Base-by-base conservation (phyloP, 2,329 filamentous ascomycete species). In the Orbilia quercus region DNA sequence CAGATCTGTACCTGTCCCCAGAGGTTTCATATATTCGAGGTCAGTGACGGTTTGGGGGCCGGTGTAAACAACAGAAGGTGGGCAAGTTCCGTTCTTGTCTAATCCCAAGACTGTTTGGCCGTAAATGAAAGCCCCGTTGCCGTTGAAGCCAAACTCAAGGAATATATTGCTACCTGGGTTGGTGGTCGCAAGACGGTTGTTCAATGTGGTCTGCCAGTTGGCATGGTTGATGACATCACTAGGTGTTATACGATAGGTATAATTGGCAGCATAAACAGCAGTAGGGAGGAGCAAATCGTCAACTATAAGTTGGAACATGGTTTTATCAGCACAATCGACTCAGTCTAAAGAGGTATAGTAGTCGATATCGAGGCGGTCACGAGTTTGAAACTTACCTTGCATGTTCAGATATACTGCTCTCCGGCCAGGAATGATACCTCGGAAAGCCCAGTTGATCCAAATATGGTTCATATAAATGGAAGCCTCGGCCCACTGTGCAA, bases 1-100 rank as follows among this genome's bases (percentile, higher is more conserved):
- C n/a, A 83, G 75, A 72, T 84, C 80, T 3, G 78, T 81, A 9
- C 85, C 85, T 0, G 82, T 84, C 9, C 85, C 85, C 1, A 84
- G 77, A 0, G 84, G 83, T 79, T 83, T 84, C 67, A 76, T 55
- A 75, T 80, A 84, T 77, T 84, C 82, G 4, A 84, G 79, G 0
- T 82, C 74, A 5, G 84, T 79, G 31, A 80, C 79, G 1, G 77
- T 76, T 38, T 77, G 64, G 6, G 18, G 25, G 23, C 76, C 70
- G 75, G 60, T 73, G 44, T 74, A 64, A 53, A 31, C 50, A 11
- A 67, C 54, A 11, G 60, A 60, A 9, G 44, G 22, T 12, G 69
- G 60, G 22, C 69, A 74, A 6, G 60, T 74, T 25, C 59, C 59
- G 7, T 74, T 74, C 20, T 66, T 60, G 31, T 57, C 45, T n/a